Percentiles rank a stretch among this genome's conserved stretches.
These are phyloP conservation scores for Candida neerlandica DNA, from an alignment of 1,139 yeast genomes.

Conservation along the genomic window DNA sequence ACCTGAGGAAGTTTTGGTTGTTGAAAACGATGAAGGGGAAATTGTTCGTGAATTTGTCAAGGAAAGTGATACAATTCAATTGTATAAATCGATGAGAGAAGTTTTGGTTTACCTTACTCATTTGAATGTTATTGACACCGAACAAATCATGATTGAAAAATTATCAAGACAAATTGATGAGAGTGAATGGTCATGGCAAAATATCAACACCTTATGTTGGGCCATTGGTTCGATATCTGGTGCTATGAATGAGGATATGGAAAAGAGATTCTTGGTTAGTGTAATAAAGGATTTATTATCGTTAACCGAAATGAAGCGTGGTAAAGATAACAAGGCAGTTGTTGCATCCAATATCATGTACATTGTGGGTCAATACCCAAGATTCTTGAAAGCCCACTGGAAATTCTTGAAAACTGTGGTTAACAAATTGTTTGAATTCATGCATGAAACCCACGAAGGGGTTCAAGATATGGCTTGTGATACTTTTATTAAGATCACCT, in stretches of 20 bases:
- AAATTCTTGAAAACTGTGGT: conserved; percentile 94
- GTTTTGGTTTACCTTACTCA: conserved; percentile 94
- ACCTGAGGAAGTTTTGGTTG: conserved; percentile 96
- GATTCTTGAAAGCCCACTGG: conserved; percentile 98
- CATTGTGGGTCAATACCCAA: conserved; percentile 98
- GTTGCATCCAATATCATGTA: conserved; percentile 99
- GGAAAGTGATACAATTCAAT: conserved; percentile 94
- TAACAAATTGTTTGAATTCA: conserved; percentile 91
- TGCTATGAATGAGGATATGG: conserved; percentile 98
- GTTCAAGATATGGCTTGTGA: conserved; percentile 99
- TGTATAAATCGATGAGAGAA: conserved; percentile 94
- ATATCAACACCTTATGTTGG: conserved; percentile 96
- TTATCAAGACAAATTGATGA: conserved; percentile 93
- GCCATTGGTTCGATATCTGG: conserved; percentile 99
- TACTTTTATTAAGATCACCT: conserved; percentile 92
- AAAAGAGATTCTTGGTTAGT: conserved; percentile 86
- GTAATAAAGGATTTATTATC: conserved; percentile 91
- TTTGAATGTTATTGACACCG: conserved; percentile 92
- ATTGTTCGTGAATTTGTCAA: conserved; percentile 96
- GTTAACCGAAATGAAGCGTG: conserved; percentile 92
- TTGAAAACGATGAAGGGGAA: conserved; percentile 98
- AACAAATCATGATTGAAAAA: conserved; percentile 89
- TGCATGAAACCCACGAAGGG: conserved; percentile 99
- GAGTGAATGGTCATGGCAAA: conserved; percentile 99
- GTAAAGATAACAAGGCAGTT: conserved; percentile 97